Evolutionary conservation across 129 eudicot species (phyloP).

Genomic region (Calendula officinalis): DNA sequence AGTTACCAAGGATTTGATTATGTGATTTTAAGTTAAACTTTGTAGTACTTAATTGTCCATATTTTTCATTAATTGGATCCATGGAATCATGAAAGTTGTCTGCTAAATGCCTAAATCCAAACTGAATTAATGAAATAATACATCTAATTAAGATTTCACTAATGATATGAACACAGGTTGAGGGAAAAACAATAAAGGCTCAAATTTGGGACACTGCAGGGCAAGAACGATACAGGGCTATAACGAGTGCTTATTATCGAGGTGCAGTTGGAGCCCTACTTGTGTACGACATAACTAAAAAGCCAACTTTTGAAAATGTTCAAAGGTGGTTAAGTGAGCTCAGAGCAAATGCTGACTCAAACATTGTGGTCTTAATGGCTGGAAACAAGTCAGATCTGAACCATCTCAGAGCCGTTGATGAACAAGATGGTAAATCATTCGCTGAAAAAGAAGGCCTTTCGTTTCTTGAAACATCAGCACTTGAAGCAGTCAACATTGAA

Average conservation of each 20-base stretch:
- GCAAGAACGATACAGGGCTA: slow-evolving; percentile 82
- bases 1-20: neutral
- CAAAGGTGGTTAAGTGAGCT: slow-evolving; percentile 73
- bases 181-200: slow-evolving; percentile 85
- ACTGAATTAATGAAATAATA: neutral
- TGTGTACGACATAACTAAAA: slow-evolving; percentile 79
- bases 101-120: neutral
- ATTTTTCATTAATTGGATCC: too few relatives aligned
- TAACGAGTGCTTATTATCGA: slow-evolving; percentile 83
- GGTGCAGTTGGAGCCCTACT: slow-evolving; percentile 84
- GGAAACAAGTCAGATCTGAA: slow-evolving; percentile 84
- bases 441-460: slow-evolving; percentile 86
- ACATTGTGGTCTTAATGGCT: slow-evolving; percentile 75
- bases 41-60: neutral
- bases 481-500: slow-evolving; percentile 67
- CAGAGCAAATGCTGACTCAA: slow-evolving; percentile 79
- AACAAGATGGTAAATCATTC: slow-evolving; percentile 60
- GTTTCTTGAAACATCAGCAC: slow-evolving; percentile 78
- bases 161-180: slow-evolving; percentile 45
- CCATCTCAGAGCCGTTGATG: slow-evolving; percentile 64
- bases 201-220: slow-evolving; percentile 96
- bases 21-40: neutral
- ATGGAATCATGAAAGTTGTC: neutral
- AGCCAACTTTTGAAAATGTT: slow-evolving; percentile 70
- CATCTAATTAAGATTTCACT: slow-evolving; percentile 4